Evolutionary conservation across 768 basidiomycete species (phyloP).

Genomic region (Tephrocybe sp.): DNA sequence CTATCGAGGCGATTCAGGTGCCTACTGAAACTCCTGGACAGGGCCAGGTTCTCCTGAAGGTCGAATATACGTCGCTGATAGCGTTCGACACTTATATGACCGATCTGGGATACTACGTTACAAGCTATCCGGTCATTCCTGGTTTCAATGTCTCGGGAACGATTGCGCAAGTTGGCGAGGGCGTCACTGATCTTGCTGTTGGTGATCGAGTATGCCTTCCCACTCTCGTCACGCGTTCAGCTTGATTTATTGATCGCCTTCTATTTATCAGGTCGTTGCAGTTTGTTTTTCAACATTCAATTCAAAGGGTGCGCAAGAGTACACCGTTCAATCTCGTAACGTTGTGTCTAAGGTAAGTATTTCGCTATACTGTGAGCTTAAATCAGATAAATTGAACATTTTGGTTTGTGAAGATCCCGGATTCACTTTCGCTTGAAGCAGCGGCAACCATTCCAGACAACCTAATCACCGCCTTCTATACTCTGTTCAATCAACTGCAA

Average conservation of each 20-base stretch:
- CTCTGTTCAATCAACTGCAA: conserved; percentile 34
- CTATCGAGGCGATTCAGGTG: conserved; percentile 33
- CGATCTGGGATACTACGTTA: conserved; percentile 27
- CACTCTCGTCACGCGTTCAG: not conserved
- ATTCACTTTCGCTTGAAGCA: conserved; percentile 33
- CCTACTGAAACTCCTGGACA: conserved; percentile 28
- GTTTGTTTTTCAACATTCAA: conserved; percentile 12
- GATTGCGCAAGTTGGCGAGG: conserved; percentile 33
- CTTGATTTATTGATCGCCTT: not conserved
- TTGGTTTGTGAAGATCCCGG: conserved; percentile 35
- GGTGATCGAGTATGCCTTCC: conserved; percentile 35
- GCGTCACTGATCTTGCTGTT: conserved; percentile 27
- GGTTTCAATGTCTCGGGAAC: conserved; percentile 38
- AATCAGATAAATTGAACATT: not conserved
- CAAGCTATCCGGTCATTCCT: conserved; percentile 30
- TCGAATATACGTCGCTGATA: conserved; percentile 35
- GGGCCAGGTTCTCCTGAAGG: conserved; percentile 36
- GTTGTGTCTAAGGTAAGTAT: conserved; percentile 32
- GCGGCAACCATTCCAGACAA: conserved; percentile 43
- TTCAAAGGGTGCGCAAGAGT: conserved; percentile 22
- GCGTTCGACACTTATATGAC: conserved; percentile 37
- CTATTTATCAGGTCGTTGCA: conserved; percentile 14
- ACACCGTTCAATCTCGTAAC: conserved; percentile 16
- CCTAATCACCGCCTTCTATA: conserved; percentile 38
- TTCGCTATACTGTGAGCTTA: not conserved